Evolutionary conservation across 345 rosid genomes (phyloP).

Genomic region (Bruguiera gymnorhiza): DNA sequence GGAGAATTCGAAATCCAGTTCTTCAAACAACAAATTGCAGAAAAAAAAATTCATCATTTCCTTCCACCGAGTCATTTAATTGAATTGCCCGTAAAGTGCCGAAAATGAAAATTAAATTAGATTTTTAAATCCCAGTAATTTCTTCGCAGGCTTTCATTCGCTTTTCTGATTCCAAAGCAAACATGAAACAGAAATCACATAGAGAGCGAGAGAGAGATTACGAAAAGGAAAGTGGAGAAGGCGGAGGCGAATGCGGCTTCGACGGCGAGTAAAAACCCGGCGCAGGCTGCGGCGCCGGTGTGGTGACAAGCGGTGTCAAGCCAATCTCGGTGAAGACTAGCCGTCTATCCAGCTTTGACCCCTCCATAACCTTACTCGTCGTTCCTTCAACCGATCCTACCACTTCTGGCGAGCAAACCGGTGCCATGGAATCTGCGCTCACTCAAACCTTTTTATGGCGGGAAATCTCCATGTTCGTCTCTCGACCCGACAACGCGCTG

Average conservation of each 20-base stretch:
- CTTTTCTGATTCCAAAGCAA: no score
- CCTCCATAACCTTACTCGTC: slow-evolving; percentile 2
- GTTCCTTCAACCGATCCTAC: slow-evolving; percentile 12
- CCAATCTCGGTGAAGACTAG: slow-evolving; percentile 45
- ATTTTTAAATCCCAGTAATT: no score
- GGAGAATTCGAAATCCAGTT: no score
- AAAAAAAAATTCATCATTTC: no score
- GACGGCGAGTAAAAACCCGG: slow-evolving; percentile 2
- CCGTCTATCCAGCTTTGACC: slow-evolving; percentile 31
- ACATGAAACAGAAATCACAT: no score
- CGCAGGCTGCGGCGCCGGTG: slow-evolving; percentile 14
- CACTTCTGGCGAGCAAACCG: slow-evolving; percentile 18
- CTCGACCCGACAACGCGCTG: slow-evolving; percentile 6
- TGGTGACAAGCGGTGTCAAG: slow-evolving; percentile 21
- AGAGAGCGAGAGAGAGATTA: background rate
- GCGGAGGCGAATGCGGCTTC: slow-evolving; percentile 14
- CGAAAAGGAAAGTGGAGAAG: slow-evolving; percentile 14
- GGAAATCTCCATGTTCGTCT: slow-evolving; percentile 13
- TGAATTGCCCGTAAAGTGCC: no score
- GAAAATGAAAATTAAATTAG: no score
- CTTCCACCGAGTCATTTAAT: no score
- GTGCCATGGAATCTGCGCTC: slow-evolving; percentile 7
- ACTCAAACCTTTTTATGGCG: slow-evolving; percentile 14
- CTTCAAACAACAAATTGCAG: no score
- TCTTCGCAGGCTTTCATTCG: no score